phyloP scores from a whole-genome alignment of 352 stramenopile genomes.

The Salisapilia sapeloensis region DNA sequence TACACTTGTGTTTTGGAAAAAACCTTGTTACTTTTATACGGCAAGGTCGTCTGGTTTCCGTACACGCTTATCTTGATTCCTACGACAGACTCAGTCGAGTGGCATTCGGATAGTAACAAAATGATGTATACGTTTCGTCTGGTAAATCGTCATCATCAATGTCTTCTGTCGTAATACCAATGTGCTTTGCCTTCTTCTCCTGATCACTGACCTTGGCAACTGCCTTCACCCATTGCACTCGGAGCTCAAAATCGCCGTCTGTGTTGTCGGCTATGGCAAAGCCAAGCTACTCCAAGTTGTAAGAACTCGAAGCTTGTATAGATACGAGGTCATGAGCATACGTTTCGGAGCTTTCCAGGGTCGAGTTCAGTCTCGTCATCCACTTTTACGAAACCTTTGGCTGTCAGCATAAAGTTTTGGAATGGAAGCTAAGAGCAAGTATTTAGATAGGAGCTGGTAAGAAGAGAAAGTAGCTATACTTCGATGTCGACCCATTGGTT shows the following conservation, averaged over 20 bases:
- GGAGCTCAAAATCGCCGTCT: conserved; percentile 72
- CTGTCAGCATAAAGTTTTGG: conserved; percentile 59
- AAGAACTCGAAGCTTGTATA: not conserved
- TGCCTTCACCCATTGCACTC: conserved; percentile 77
- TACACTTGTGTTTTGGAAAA: not conserved
- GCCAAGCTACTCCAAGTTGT: conserved; percentile 59
- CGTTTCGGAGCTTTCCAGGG: conserved; percentile 54
- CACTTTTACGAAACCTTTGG: conserved; percentile 70
- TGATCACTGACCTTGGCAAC: conserved; percentile 36
- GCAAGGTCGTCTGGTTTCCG: conserved; percentile 41
- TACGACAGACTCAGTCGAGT: not conserved
- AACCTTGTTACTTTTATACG: conserved; percentile 12
- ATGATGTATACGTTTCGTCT: too few species aligned
- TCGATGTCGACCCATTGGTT: conserved; percentile 76
- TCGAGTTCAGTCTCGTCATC: conserved; percentile 59
- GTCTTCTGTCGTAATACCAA: conserved; percentile 9
- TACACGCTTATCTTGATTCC: conserved; percentile 3
- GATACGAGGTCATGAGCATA: conserved; percentile 11
- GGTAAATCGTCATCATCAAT: conserved; percentile 11
- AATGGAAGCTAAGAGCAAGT: conserved; percentile 35
- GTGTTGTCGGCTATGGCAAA: conserved; percentile 78
- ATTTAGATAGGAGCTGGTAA: not conserved
- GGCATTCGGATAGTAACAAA: conserved; percentile 5
- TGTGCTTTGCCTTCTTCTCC: conserved; percentile 10
- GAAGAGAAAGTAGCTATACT: conserved; percentile 9